A percentile compares a stretch with the other conserved stretches of the same genome.
Conservation (phyloP, 2,329 filamentous ascomycete species). For the Diplodia corticola region DNA sequence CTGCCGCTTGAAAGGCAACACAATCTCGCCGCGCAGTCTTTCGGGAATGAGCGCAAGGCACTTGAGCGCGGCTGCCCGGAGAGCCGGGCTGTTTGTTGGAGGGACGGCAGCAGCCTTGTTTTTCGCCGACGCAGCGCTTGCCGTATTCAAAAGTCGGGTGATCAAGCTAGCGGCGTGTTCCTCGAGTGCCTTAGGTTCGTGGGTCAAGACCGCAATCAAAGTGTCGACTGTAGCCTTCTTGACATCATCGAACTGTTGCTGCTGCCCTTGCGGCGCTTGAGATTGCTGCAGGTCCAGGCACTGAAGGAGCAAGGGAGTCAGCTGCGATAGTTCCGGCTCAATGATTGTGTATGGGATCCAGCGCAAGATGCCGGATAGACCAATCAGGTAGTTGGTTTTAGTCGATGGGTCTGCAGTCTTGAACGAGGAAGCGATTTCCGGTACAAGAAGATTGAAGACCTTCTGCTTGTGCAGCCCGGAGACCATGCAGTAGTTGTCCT, state of each 20-base stretch:
- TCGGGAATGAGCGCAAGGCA: constrained; percentile 52
- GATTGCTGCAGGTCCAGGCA: constrained; percentile 56
- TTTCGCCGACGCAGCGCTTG: constrained; percentile 28
- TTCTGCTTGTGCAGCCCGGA: constrained; percentile 65
- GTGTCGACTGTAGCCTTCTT: constrained; percentile 63
- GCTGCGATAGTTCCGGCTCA: constrained; percentile 57
- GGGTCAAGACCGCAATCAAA: constrained; percentile 58
- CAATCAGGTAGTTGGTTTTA: constrained; percentile 64
- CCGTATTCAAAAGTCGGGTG: constrained; percentile 55
- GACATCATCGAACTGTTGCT: constrained; percentile 48
- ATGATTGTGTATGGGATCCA: constrained; percentile 62
- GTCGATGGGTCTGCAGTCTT: constrained; percentile 44
- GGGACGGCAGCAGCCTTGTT: constrained; percentile 22
- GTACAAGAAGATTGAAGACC: constrained; percentile 60
- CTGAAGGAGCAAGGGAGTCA: constrained; percentile 63
- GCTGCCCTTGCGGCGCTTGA: neutral
- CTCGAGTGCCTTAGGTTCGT: constrained; percentile 55
- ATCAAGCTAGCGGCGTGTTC: constrained; percentile 61
- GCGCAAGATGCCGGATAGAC: constrained; percentile 61
- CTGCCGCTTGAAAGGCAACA: constrained; percentile 58
- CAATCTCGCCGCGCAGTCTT: constrained; percentile 50
- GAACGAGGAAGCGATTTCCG: constrained; percentile 56
- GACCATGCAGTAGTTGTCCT: constrained; percentile 62
- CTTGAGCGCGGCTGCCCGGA: constrained; percentile 50
- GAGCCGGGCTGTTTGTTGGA: constrained; percentile 38